Percentiles rank a stretch among this genome's conserved stretches.
Evolutionary conservation across 306 rosid species (phyloP).

Genomic region (Ochetophila trinervis): DNA sequence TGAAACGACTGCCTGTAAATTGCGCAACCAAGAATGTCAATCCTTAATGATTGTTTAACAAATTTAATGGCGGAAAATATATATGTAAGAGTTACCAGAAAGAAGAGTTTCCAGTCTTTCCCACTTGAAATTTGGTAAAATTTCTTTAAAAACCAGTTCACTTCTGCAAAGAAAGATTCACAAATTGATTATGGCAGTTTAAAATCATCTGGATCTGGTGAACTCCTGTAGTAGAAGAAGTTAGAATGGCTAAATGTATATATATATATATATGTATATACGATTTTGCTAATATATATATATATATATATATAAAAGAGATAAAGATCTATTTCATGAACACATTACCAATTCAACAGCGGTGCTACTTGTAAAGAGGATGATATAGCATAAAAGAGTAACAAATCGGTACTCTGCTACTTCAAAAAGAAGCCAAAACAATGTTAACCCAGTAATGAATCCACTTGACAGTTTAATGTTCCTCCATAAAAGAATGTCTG

Average conservation of each 20-base stretch:
- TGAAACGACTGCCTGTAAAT: conserved; percentile 44
- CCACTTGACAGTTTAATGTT: conserved; percentile 40
- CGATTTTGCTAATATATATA: too few species aligned
- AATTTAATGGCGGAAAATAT: not conserved
- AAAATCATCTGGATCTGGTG: conserved; percentile 20
- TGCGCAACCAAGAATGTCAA: conserved; percentile 12
- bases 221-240: conserved; percentile 7
- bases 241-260: not conserved
- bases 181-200: conserved; percentile 41
- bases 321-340: not conserved
- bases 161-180: conserved; percentile 19
- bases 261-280: too few species aligned
- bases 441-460: conserved; percentile 39
- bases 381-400: conserved; percentile 45
- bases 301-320: too few species aligned
- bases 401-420: conserved; percentile 53
- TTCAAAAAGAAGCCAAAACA: conserved; percentile 56
- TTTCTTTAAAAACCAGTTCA: conserved; percentile 38
- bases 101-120: conserved; percentile 42
- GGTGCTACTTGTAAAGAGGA: conserved; percentile 45
- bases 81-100: conserved; percentile 39
- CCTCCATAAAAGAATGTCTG: conserved; percentile 62
- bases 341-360: conserved; percentile 43
- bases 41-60: not conserved
- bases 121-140: conserved; percentile 54